Conservation (phyloP, 2,329 filamentous ascomycete genomes). For the Trichophyton verrucosum region DNA sequence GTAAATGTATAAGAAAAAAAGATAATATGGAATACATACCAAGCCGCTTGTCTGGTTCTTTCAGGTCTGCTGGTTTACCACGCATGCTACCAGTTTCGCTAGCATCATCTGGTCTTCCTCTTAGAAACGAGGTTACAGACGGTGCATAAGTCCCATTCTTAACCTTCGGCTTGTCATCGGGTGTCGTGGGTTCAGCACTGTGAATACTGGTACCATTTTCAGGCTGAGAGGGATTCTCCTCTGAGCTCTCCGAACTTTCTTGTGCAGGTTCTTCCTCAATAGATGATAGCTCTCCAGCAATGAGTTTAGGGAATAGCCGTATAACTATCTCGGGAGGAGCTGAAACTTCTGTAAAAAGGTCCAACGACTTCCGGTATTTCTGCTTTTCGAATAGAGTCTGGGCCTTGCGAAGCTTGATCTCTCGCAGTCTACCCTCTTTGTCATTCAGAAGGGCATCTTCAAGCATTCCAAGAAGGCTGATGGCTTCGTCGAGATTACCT, state of each 20-base stretch:
- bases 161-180: slow-evolving; percentile 18
- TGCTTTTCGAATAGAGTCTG: slow-evolving; percentile 68
- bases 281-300: slow-evolving; percentile 67
- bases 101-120: slow-evolving; percentile 25
- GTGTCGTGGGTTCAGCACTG: slow-evolving; percentile 16
- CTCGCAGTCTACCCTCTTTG: slow-evolving; percentile 66
- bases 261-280: slow-evolving; percentile 39
- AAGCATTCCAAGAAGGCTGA: slow-evolving; percentile 76
- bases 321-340: slow-evolving; percentile 84
- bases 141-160: slow-evolving; percentile 23
- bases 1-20: background rate
- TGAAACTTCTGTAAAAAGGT: slow-evolving; percentile 80
- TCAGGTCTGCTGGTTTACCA: slow-evolving; percentile 22
- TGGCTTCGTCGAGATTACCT: slow-evolving; percentile 73
- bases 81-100: slow-evolving; percentile 31
- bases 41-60: slow-evolving; percentile 20
- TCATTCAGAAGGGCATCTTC: slow-evolving; percentile 81
- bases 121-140: slow-evolving; percentile 29
- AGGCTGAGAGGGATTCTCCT: slow-evolving; percentile 14
- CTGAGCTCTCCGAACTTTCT: slow-evolving; percentile 13
- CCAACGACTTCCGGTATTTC: slow-evolving; percentile 74
- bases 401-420: slow-evolving; percentile 85
- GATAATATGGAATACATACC: slow-evolving; percentile 13
- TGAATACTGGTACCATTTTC: slow-evolving; percentile 20
- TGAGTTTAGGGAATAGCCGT: slow-evolving; percentile 65